These are phyloP conservation scores for Aspergillus diversus DNA, from an alignment of 495 filamentous ascomycete genomes.

Conservation along the genomic window DNA sequence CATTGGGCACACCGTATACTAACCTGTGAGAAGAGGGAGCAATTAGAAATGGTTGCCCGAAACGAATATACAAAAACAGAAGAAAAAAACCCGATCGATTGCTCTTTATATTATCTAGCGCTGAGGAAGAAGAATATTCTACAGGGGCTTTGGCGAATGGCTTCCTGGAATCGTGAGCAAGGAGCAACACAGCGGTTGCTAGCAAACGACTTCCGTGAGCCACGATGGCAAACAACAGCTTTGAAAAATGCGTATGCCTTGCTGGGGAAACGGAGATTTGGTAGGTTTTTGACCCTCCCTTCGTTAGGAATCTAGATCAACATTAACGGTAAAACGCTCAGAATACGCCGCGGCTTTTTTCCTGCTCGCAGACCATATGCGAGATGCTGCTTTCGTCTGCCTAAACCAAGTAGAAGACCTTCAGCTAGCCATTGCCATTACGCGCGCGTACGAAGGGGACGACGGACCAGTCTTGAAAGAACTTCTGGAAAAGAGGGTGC, in stretches of 20 bases:
- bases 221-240: slow-evolving; percentile 86
- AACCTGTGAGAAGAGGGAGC: slow-evolving; percentile 56
- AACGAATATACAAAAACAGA: slow-evolving; percentile 92
- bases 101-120: slow-evolving; percentile 88
- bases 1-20: slow-evolving; percentile 26
- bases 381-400: slow-evolving; percentile 84
- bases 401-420: slow-evolving; percentile 82
- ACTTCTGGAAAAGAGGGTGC: slow-evolving; percentile 77
- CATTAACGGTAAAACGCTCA: slow-evolving; percentile 32
- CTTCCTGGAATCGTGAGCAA: slow-evolving; percentile 87
- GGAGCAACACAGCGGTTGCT: slow-evolving; percentile 73
- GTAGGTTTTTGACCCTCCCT: slow-evolving; percentile 44
- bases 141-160: slow-evolving; percentile 94
- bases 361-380: slow-evolving; percentile 81
- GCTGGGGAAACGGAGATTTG: slow-evolving; percentile 86
- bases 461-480: slow-evolving; percentile 71
- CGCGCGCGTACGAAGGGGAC: slow-evolving; percentile 88
- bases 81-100: slow-evolving; percentile 90
- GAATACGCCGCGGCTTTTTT: slow-evolving; percentile 98
- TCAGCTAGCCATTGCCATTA: slow-evolving; percentile 89
- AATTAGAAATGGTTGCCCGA: slow-evolving; percentile 87
- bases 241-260: slow-evolving; percentile 98
- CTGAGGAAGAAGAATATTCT: slow-evolving; percentile 90
- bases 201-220: slow-evolving; percentile 83
- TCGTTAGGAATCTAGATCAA: too few species aligned